Percentiles rank a stretch among this genome's conserved stretches.
Evolutionary conservation across 1,284 basidiomycete genomes (phyloP).

Genomic region (Retiboletus flavoniger): DNA sequence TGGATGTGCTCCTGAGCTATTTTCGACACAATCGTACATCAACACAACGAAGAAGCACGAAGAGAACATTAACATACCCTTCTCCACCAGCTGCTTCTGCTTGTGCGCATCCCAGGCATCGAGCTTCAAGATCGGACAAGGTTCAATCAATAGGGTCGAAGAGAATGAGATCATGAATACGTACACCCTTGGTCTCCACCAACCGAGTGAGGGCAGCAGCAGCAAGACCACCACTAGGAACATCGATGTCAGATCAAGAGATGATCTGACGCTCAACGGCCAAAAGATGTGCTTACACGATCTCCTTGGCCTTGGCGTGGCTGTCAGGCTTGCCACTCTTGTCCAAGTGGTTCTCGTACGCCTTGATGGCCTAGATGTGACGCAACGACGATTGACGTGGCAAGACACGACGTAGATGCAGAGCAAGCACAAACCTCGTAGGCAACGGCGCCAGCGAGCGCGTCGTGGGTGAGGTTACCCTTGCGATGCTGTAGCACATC

Average conservation of each 20-base stretch:
- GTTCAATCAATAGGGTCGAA: not conserved
- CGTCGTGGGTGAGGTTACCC: constrained; percentile 16
- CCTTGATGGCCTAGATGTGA: constrained; percentile 11
- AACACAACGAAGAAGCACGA: not conserved
- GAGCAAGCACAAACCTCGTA: constrained; percentile 17
- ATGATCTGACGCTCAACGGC: not conserved
- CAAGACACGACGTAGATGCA: not conserved
- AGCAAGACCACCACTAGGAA: constrained; percentile 16
- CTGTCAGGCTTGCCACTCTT: constrained; percentile 12
- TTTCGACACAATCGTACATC: not conserved
- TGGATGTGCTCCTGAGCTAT: not conserved
- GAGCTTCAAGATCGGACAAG: constrained; percentile 1
- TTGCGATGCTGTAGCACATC: constrained; percentile 10
- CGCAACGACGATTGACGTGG: not conserved
- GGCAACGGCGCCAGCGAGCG: constrained; percentile 14
- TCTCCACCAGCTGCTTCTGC: not conserved
- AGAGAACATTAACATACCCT: constrained; percentile 8
- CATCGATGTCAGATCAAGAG: not conserved
- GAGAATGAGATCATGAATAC: not conserved
- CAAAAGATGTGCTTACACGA: constrained; percentile 7
- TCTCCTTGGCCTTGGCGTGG: constrained; percentile 19
- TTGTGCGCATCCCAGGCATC: constrained; percentile 12
- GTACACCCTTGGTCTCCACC: constrained; percentile 26
- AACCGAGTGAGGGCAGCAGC: constrained; percentile 11
- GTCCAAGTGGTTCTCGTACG: constrained; percentile 13